Evolutionary conservation across 2,329 filamentous ascomycete genomes (phyloP), one percentile per base, ranked within the genome.

Genomic region (Diaporthe citriasiana): DNA sequence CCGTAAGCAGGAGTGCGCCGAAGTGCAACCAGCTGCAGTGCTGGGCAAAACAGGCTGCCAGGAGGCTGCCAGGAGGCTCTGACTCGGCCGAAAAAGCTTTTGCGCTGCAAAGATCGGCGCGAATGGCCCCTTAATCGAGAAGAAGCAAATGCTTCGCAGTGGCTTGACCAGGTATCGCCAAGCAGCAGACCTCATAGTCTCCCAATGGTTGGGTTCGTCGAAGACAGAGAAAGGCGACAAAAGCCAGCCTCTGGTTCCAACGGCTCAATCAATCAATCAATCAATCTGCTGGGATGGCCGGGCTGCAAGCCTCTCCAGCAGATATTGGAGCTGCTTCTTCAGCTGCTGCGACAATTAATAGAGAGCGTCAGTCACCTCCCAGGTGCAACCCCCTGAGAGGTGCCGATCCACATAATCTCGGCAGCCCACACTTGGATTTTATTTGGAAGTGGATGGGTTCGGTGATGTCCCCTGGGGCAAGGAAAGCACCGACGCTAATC

Each of bases 401-500:
- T 65, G 57, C 66, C 51, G 68, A 70, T 63, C 66, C 47, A 57
- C 55, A 75, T 75, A 72, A 75, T 75, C 42, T 75, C 74, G 74
- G 74, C 71, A 74, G 74, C 38, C 74, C 68, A 65, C 59, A 65
- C 59, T 30, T 73, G 73, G 70, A 53, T 53, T 68, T 75, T 71
- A 59, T 73, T 75, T 57, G 72, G 70, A 75, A 75, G 74, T 75
- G 74, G 74, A 65, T 60, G 70, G 53, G 68, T 40, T 71, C 51
- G 72, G 38, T 71, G 72, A 69, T 70, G 56, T 69, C 68, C 71
- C 57, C 63, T 66, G 47, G 53, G 53, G 68, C 51, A 69, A 70
- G 68, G 60, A 59, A 45, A 69, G 50, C 59, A 73, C 74, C 73
- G 74, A 71, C 71, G 74, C 74, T 75, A 75, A 56, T 59, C 45